Conservation (phyloP, 257 asterid species). For the Cruciata laevipes region DNA sequence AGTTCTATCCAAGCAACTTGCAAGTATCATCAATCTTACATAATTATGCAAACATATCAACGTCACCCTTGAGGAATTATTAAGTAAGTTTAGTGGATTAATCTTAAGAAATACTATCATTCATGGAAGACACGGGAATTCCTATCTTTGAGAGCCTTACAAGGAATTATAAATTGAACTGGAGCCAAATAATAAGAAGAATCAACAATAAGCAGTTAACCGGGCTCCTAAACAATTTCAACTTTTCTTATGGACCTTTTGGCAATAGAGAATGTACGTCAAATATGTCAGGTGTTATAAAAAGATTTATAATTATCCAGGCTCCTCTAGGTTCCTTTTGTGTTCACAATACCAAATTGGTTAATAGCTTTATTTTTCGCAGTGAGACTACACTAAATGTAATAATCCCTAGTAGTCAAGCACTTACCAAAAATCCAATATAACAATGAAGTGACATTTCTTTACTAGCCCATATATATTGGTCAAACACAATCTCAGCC, state of each 20-base stretch:
- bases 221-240: background rate
- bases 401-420: background rate
- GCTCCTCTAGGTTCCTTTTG: background rate
- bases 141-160: background rate
- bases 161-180: background rate
- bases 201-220: background rate
- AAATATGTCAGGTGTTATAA: background rate
- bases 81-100: background rate
- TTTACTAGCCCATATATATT: background rate
- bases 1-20: background rate
- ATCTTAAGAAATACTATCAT: background rate
- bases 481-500: background rate
- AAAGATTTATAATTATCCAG: background rate
- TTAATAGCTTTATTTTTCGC: background rate
- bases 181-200: background rate
- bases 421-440: background rate
- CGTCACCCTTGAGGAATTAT: background rate
- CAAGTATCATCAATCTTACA: slow-evolving; percentile 3
- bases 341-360: background rate
- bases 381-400: background rate
- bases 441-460: background rate
- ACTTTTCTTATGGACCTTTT: background rate
- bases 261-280: background rate
- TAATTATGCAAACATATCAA: background rate
- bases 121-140: background rate